Percentiles rank a stretch among this genome's conserved stretches.
These are phyloP conservation scores for Acanthamoeba triangularis DNA, from an alignment of 208 protist species.

Conservation along the genomic window DNA sequence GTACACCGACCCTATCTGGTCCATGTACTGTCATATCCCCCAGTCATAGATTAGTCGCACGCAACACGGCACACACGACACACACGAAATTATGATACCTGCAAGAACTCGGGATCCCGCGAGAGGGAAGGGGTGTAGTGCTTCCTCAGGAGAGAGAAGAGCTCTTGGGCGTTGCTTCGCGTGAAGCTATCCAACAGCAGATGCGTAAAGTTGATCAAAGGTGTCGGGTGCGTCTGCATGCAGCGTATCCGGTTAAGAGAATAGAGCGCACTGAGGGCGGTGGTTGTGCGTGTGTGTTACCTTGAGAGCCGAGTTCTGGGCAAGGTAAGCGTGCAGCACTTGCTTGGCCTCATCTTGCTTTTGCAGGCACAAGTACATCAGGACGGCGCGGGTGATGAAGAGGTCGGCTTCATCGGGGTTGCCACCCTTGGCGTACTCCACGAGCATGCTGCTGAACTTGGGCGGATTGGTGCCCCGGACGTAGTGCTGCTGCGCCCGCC, in stretches of 20 bases:
- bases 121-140: constrained; percentile 1
- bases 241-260: neutral
- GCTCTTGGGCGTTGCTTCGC: neutral
- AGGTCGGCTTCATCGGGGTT: constrained; percentile 12
- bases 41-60: neutral
- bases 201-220: constrained; percentile 22
- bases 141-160: constrained; percentile 2
- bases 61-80: no score
- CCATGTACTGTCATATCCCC: neutral
- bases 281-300: neutral
- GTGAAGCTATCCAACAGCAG: constrained; percentile 36
- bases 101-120: constrained; percentile 9
- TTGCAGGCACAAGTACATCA: constrained; percentile 29
- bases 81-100: neutral
- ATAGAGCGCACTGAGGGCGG: no score
- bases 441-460: constrained; percentile 3
- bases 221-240: neutral
- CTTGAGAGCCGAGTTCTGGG: neutral
- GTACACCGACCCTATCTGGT: constrained; percentile 14
- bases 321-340: neutral
- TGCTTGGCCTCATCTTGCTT: constrained; percentile 33
- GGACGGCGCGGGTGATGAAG: constrained; percentile 44
- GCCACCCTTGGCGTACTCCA: constrained; percentile 21
- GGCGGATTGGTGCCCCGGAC: neutral
- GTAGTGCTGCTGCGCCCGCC: constrained; percentile 23